phyloP scores from a whole-genome alignment of 2,329 filamentous ascomycete genomes.

The Diaporthe longicolla region DNA sequence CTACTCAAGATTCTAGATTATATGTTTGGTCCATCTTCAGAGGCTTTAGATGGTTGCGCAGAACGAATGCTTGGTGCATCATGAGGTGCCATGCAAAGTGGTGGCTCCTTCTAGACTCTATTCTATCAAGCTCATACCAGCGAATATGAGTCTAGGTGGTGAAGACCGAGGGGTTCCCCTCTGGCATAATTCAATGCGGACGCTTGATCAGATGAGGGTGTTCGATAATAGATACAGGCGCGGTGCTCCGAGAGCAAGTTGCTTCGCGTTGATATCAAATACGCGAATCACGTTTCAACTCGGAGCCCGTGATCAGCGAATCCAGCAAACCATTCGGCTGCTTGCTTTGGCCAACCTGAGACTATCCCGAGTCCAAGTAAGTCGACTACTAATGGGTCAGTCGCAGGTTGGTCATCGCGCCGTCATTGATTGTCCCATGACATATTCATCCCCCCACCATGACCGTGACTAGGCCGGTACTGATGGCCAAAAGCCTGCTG shows the following conservation, averaged over 20 bases:
- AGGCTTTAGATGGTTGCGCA: slow-evolving; percentile 4
- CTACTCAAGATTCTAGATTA: background rate
- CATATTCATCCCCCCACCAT: slow-evolving; percentile 32
- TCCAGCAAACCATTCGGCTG: slow-evolving; percentile 33
- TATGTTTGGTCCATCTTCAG: background rate
- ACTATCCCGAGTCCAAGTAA: slow-evolving; percentile 29
- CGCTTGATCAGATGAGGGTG: background rate
- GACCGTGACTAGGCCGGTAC: slow-evolving; percentile 38
- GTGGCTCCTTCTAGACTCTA: background rate
- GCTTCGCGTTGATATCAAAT: background rate
- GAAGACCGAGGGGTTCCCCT: background rate
- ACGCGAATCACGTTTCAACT: slow-evolving; percentile 8
- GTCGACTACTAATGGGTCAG: slow-evolving; percentile 32
- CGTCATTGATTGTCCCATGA: slow-evolving; percentile 41
- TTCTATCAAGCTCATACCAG: background rate
- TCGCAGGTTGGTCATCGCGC: slow-evolving; percentile 36
- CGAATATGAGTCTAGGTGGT: background rate
- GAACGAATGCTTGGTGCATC: background rate
- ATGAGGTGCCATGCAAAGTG: background rate
- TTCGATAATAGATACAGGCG: background rate
- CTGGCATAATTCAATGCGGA: too few species aligned
- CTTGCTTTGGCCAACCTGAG: slow-evolving; percentile 30
- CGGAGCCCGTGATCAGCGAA: slow-evolving; percentile 36
- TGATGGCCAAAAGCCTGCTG: slow-evolving; percentile 40
- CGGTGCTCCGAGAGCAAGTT: background rate